Conservation (phyloP, 2,329 filamentous ascomycete genomes). For the Sclerotinia glacialis region DNA sequence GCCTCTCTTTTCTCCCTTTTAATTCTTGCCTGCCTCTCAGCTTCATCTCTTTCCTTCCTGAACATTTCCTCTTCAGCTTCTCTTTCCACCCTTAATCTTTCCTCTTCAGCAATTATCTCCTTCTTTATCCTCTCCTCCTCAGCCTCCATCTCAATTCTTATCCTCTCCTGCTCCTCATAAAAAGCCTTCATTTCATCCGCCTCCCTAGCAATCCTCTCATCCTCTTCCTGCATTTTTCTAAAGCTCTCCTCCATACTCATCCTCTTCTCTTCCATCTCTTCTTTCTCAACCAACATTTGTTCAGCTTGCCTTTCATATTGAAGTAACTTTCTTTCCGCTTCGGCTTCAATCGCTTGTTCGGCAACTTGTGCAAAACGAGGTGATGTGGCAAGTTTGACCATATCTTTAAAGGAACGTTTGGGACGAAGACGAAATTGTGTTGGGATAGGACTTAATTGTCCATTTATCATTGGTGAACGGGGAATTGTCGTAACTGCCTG, state of each 20-base stretch:
- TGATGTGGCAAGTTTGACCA: conserved; percentile 3
- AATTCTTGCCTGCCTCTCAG: conserved; percentile 13
- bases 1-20: conserved; percentile 17
- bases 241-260: conserved; percentile 24
- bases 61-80: conserved; percentile 18
- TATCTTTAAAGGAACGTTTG: conserved; percentile 20
- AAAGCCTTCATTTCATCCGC: conserved; percentile 27
- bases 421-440: conserved; percentile 9
- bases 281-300: conserved; percentile 24
- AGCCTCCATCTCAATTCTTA: conserved; percentile 5
- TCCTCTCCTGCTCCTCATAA: conserved; percentile 20
- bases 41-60: conserved; percentile 17
- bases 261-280: conserved; percentile 28
- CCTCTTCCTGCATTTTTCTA: conserved; percentile 23
- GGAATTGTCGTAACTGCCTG: not conserved
- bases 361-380: conserved; percentile 14
- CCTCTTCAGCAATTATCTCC: not conserved
- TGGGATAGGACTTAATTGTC: conserved; percentile 1
- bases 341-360: conserved; percentile 22
- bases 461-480: conserved; percentile 6
- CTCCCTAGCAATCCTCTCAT: conserved; percentile 24
- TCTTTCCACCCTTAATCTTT: not conserved
- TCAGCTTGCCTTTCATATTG: conserved; percentile 25
- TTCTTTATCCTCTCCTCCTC: conserved; percentile 8
- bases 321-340: conserved; percentile 19